phyloP scores from a whole-genome alignment of 371 early-diverging fungal species.

The Capillidium heterosporum region DNA sequence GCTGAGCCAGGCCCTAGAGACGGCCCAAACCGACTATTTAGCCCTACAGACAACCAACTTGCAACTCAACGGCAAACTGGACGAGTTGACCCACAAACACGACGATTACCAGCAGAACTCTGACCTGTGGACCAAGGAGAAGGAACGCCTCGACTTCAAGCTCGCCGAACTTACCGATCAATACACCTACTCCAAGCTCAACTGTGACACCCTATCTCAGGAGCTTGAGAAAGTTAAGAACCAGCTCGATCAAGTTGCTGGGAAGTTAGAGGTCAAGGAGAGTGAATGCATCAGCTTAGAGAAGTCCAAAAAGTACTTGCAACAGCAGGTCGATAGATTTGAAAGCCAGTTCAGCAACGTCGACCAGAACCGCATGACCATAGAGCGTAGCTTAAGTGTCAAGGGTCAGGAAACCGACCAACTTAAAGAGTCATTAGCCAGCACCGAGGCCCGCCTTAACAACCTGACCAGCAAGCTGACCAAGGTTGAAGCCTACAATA shows the following conservation, averaged over 20 bases:
- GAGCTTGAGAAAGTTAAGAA: conserved; percentile 21
- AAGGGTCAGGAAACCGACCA: conserved; percentile 31
- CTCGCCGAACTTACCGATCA: conserved; percentile 30
- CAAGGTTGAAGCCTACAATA: conserved; percentile 33
- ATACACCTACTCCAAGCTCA: conserved; percentile 21
- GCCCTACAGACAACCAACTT: conserved; percentile 40
- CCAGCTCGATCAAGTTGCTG: conserved; percentile 29
- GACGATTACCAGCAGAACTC: conserved; percentile 32
- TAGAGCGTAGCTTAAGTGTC: conserved; percentile 29
- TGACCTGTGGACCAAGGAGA: conserved; percentile 39
- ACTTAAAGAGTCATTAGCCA: conserved; percentile 47
- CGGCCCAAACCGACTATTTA: conserved; percentile 36
- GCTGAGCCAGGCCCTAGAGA: conserved; percentile 51
- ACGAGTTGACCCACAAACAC: conserved; percentile 20
- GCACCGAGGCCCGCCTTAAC: conserved; percentile 31
- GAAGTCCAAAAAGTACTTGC: conserved; percentile 42
- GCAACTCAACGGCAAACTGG: conserved; percentile 29
- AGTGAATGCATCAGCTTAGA: conserved; percentile 31
- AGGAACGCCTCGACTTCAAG: conserved; percentile 34
- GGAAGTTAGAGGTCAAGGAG: conserved; percentile 40
- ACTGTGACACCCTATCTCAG: conserved; percentile 27
- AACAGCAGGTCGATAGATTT: conserved; percentile 51
- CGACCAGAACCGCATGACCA: conserved; percentile 31
- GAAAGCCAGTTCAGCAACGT: conserved; percentile 42
- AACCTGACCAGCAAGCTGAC: conserved; percentile 33